These are phyloP conservation scores for Aurantiochytrium sp. DNA, from an alignment of 108 stramenopile genomes.

Conservation along the genomic window DNA sequence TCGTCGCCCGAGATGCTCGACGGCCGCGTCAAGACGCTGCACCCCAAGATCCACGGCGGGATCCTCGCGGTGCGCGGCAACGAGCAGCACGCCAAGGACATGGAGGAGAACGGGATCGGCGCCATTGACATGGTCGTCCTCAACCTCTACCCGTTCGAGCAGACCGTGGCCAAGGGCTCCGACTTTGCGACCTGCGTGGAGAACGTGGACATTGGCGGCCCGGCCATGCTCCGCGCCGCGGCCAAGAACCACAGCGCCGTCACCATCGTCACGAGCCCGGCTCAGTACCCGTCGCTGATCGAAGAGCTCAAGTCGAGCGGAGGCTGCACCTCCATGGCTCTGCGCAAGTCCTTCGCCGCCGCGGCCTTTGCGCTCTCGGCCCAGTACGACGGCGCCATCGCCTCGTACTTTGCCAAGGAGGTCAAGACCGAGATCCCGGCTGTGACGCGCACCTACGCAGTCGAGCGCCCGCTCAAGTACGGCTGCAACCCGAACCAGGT, in stretches of 20 bases:
- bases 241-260: slow-evolving; percentile 97
- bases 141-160: slow-evolving; percentile 95
- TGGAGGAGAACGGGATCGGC: slow-evolving; percentile 79
- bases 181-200: slow-evolving; percentile 91
- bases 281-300: slow-evolving; percentile 78
- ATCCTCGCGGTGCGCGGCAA: slow-evolving; percentile 90
- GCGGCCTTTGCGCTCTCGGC: slow-evolving; percentile 85
- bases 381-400: slow-evolving; percentile 85
- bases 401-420: slow-evolving; percentile 75
- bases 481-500: slow-evolving; percentile 94
- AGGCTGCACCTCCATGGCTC: slow-evolving; percentile 74
- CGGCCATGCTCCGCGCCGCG: slow-evolving; percentile 90
- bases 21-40: slow-evolving; percentile 97
- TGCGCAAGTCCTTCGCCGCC: slow-evolving; percentile 78
- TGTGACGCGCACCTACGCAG: slow-evolving; percentile 76
- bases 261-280: slow-evolving; percentile 78
- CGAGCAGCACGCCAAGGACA: slow-evolving; percentile 74
- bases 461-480: slow-evolving; percentile 84
- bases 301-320: slow-evolving; percentile 66
- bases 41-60: slow-evolving; percentile 95
- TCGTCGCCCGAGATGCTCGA: slow-evolving; percentile 87
- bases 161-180: slow-evolving; percentile 79
- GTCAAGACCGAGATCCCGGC: slow-evolving; percentile 61
- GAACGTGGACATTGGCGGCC: slow-evolving; percentile 99
- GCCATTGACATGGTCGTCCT: slow-evolving; percentile 92